phyloP scores from a whole-genome alignment of 2,329 filamentous ascomycete genomes.

The Diaporthe ilicicola region DNA sequence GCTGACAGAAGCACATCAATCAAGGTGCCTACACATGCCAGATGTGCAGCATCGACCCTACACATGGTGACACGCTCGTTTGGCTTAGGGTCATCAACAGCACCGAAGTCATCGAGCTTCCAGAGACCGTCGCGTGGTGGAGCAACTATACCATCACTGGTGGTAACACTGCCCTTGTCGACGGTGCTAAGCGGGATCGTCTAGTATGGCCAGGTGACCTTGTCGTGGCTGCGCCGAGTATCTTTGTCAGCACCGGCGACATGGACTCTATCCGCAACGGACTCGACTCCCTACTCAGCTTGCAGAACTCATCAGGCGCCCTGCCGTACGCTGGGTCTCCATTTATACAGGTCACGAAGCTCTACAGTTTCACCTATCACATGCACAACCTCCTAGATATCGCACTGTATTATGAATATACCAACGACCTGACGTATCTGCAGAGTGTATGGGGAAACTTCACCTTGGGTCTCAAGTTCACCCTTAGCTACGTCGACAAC shows the following conservation, averaged over 20 bases:
- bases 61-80: conserved; percentile 21
- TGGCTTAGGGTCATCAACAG: conserved; percentile 26
- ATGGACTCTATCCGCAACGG: conserved; percentile 59
- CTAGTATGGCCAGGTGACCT: conserved; percentile 71
- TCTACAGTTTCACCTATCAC: conserved; percentile 62
- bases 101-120: conserved; percentile 25
- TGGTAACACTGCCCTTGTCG: conserved; percentile 45
- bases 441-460: conserved; percentile 57
- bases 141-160: conserved; percentile 43
- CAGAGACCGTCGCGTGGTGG: conserved; percentile 25
- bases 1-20: neutral
- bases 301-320: conserved; percentile 46
- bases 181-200: conserved; percentile 67
- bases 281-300: conserved; percentile 55
- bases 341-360: conserved; percentile 40
- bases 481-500: conserved; percentile 43
- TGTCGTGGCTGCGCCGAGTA: conserved; percentile 61
- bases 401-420: conserved; percentile 66
- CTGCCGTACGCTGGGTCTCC: conserved; percentile 60
- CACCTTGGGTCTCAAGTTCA: conserved; percentile 53
- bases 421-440: conserved; percentile 59
- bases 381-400: conserved; percentile 66
- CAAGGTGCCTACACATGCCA: conserved; percentile 13
- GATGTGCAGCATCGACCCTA: conserved; percentile 35
- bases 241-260: conserved; percentile 63